Evolutionary conservation across 257 asterid species (phyloP).

Genomic region (Parsonsia alboflavescens): DNA sequence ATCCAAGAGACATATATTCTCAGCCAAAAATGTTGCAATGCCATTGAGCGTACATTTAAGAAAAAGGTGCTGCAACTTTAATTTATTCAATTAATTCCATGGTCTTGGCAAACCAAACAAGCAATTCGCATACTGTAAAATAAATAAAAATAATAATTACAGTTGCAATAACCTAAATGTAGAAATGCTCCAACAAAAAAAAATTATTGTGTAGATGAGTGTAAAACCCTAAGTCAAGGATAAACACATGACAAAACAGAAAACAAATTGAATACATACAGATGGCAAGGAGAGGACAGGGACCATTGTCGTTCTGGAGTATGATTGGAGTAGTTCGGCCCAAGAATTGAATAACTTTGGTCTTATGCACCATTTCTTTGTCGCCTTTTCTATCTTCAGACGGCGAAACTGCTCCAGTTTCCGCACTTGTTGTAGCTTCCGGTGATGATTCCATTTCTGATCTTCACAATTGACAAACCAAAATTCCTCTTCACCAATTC

Average conservation of each 20-base stretch:
- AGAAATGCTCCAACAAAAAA: not conserved
- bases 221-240: not conserved
- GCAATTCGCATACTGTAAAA: not conserved
- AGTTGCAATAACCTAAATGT: not conserved
- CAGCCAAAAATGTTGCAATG: not conserved
- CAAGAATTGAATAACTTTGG: constrained; percentile 70
- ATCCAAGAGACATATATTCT: not conserved
- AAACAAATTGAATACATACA: constrained; percentile 31
- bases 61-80: not conserved
- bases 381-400: constrained; percentile 30
- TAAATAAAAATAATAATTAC: not conserved
- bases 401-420: constrained; percentile 18
- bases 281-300: constrained; percentile 96
- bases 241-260: not conserved
- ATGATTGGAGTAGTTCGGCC: constrained; percentile 77
- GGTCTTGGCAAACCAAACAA: not conserved
- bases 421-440: constrained; percentile 9
- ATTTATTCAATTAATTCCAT: not conserved
- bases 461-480: not conserved
- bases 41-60: not conserved
- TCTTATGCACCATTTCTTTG: constrained; percentile 57
- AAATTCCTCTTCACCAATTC: constrained; percentile 1
- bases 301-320: constrained; percentile 95
- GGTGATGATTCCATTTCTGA: constrained; percentile 21
- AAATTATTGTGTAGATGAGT: not conserved